These are phyloP conservation scores for Vitis hybrid DNA, from an alignment of 177 flowering plant genomes.

Conservation along the genomic window DNA sequence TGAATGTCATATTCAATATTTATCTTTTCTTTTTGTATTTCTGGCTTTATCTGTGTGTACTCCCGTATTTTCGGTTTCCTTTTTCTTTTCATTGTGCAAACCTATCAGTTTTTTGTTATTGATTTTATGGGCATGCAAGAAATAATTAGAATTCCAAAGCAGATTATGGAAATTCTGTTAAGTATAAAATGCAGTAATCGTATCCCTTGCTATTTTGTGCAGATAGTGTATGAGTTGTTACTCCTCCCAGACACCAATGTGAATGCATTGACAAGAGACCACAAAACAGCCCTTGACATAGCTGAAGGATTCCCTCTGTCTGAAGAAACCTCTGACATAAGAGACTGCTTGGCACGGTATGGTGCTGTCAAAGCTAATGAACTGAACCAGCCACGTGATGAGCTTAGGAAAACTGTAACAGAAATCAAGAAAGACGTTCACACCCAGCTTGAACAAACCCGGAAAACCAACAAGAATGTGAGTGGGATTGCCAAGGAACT, in stretches of 20 bases:
- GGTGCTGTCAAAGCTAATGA: conserved; percentile 81
- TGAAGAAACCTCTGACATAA: conserved; percentile 70
- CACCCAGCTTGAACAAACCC: conserved; percentile 82
- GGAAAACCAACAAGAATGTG: conserved; percentile 74
- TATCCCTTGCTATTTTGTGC: conserved; percentile 25
- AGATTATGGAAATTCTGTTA: no score
- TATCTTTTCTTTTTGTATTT: background rate
- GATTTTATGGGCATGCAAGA: background rate
- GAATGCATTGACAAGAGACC: conserved; percentile 75
- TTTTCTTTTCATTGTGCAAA: background rate
- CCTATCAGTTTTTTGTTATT: background rate
- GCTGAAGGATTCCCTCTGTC: conserved; percentile 73
- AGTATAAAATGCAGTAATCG: no score
- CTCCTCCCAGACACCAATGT: conserved; percentile 67
- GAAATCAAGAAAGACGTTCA: conserved; percentile 84
- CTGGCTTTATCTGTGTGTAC: no score
- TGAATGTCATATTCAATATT: no score
- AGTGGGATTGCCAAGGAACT: conserved; percentile 82
- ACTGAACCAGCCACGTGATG: conserved; percentile 87
- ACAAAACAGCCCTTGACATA: conserved; percentile 82
- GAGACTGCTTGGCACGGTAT: conserved; percentile 42
- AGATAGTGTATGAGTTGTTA: conserved; percentile 73
- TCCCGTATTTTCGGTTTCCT: background rate
- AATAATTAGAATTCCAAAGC: no score
- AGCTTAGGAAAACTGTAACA: conserved; percentile 79